Percentiles rank a stretch among this genome's conserved stretches.
These are phyloP conservation scores for Nothophoma quercina DNA, from an alignment of 2,329 filamentous ascomycete genomes.

Conservation along the genomic window DNA sequence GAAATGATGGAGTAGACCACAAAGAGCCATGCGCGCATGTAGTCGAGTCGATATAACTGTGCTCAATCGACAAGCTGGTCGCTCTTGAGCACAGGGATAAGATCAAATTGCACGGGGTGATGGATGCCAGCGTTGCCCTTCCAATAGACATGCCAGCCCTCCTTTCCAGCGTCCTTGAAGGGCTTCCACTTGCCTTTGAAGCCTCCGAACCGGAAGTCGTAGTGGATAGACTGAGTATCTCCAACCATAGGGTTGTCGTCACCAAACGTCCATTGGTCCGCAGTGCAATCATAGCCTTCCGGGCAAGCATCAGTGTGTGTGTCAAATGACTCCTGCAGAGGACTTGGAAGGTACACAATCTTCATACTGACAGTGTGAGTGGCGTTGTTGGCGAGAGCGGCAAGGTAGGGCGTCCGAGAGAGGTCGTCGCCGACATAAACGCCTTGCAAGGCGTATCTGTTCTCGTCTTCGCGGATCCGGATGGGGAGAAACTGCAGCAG, in stretches of 20 bases:
- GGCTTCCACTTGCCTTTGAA: slow-evolving; percentile 25
- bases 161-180: slow-evolving; percentile 25
- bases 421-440: slow-evolving; percentile 17
- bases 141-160: slow-evolving; percentile 35
- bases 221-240: background rate
- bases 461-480: slow-evolving; percentile 10
- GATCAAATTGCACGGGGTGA: slow-evolving; percentile 18
- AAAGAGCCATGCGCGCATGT: background rate
- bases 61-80: background rate
- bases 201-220: slow-evolving; percentile 19
- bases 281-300: slow-evolving; percentile 19
- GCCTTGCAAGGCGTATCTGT: slow-evolving; percentile 25
- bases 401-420: slow-evolving; percentile 20
- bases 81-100: background rate
- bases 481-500: slow-evolving; percentile 24
- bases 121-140: slow-evolving; percentile 16
- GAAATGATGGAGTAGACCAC: background rate
- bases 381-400: slow-evolving; percentile 21
- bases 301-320: slow-evolving; percentile 20
- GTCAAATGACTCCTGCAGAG: slow-evolving; percentile 10
- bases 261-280: slow-evolving; percentile 21
- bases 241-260: background rate
- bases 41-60: background rate
- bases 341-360: slow-evolving; percentile 20
- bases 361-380: slow-evolving; percentile 20